phyloP scores from a whole-genome alignment of 2,329 filamentous ascomycete species.

The Macrophomina phaseolina region DNA sequence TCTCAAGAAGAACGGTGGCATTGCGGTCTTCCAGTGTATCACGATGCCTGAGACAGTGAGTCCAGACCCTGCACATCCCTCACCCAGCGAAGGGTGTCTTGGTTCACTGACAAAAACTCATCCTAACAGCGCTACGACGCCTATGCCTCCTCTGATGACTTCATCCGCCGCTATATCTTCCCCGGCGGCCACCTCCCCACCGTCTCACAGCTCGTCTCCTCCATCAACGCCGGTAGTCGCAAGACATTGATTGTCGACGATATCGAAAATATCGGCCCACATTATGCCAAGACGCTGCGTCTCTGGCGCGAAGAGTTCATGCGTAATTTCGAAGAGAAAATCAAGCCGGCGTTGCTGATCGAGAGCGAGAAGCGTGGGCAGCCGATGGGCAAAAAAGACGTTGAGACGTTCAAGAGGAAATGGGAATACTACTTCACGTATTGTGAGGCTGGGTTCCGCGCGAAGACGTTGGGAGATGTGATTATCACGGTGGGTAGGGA shows the following conservation, averaged over 20 bases:
- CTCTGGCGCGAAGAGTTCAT: slow-evolving; percentile 72
- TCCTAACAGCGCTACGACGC: slow-evolving; percentile 60
- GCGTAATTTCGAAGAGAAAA: slow-evolving; percentile 64
- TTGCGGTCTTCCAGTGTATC: slow-evolving; percentile 77
- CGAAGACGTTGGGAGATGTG: slow-evolving; percentile 73
- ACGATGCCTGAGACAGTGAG: slow-evolving; percentile 70
- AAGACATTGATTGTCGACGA: slow-evolving; percentile 69
- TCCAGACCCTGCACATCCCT: background rate
- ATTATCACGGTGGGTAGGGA: slow-evolving; percentile 74
- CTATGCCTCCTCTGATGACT: slow-evolving; percentile 71
- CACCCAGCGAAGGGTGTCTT: background rate
- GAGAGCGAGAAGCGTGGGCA: slow-evolving; percentile 56
- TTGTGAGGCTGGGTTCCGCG: slow-evolving; percentile 74
- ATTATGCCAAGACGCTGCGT: slow-evolving; percentile 72
- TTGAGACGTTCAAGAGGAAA: slow-evolving; percentile 72
- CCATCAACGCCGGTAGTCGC: slow-evolving; percentile 65
- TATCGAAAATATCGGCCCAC: slow-evolving; percentile 74
- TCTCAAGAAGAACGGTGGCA: slow-evolving; percentile 68
- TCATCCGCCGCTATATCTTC: slow-evolving; percentile 80
- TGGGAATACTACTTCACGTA: slow-evolving; percentile 83
- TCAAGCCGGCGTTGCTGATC: slow-evolving; percentile 63
- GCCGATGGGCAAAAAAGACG: slow-evolving; percentile 63
- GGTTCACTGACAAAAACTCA: background rate
- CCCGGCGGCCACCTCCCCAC: slow-evolving; percentile 76
- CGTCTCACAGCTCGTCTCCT: slow-evolving; percentile 68